Conservation (phyloP, 2,329 filamentous ascomycete species). For the Fusarium devonianum region DNA sequence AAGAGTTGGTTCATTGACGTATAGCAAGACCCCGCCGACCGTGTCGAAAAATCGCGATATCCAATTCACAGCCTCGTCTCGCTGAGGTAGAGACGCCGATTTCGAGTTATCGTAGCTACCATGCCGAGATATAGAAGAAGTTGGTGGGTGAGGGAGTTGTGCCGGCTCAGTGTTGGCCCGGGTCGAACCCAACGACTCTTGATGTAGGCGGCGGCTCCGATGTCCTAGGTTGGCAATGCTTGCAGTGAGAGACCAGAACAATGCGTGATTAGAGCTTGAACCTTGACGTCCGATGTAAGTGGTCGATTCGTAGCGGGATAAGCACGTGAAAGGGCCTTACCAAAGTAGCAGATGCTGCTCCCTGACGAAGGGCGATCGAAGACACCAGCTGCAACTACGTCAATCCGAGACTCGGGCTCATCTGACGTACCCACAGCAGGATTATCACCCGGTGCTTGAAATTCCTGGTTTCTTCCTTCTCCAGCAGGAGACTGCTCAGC, state of each 20-base stretch:
- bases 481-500: not conserved
- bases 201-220: slow-evolving; percentile 8
- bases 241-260: slow-evolving; percentile 42
- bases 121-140: not conserved
- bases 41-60: slow-evolving; percentile 42
- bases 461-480: not conserved
- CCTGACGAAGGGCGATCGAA: slow-evolving; percentile 40
- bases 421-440: slow-evolving; percentile 1
- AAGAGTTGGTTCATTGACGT: slow-evolving; percentile 34
- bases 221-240: slow-evolving; percentile 41
- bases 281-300: slow-evolving; percentile 29
- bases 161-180: not conserved
- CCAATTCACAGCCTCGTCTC: slow-evolving; percentile 2
- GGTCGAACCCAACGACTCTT: not conserved
- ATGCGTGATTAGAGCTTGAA: slow-evolving; percentile 44
- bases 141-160: slow-evolving; percentile 1
- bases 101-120: not conserved
- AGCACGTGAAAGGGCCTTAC: not conserved
- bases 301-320: not conserved
- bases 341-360: slow-evolving; percentile 41
- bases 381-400: slow-evolving; percentile 40
- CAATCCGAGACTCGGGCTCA: slow-evolving; percentile 33
- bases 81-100: slow-evolving; percentile 14
- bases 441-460: not conserved
- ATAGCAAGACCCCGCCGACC: slow-evolving; percentile 40